phyloP scores from a whole-genome alignment of 2,329 filamentous ascomycete genomes.

The Boeremia lycopersici region DNA sequence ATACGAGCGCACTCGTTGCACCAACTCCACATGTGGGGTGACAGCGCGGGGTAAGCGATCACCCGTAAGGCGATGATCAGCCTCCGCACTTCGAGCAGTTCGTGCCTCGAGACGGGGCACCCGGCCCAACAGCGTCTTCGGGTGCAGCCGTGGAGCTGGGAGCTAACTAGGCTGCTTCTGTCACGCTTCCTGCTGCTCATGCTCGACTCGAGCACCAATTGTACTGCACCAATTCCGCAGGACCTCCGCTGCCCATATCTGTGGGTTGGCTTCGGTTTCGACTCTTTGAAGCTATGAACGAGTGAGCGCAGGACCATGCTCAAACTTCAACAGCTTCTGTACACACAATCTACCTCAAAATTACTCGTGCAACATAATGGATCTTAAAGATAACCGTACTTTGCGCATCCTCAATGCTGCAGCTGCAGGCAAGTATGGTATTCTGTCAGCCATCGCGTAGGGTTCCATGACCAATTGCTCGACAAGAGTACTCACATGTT shows the following conservation, averaged over 20 bases:
- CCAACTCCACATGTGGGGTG: neutral
- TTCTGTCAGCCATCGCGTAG: slow-evolving; percentile 56
- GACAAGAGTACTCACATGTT: neutral
- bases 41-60: slow-evolving; percentile 8
- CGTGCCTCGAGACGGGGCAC: slow-evolving; percentile 32
- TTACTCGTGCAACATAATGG: slow-evolving; percentile 14
- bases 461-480: neutral
- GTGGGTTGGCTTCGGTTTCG: slow-evolving; percentile 9
- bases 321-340: neutral
- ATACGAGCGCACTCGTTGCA: neutral
- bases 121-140: neutral
- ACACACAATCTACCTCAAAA: neutral
- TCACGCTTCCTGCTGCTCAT: too few relatives aligned
- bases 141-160: neutral
- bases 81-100: neutral
- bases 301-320: neutral
- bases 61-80: neutral
- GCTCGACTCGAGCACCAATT: slow-evolving; percentile 19
- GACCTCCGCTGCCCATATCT: slow-evolving; percentile 6
- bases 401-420: slow-evolving; percentile 62
- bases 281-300: slow-evolving; percentile 1
- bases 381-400: slow-evolving; percentile 34
- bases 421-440: slow-evolving; percentile 61
- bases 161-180: neutral
- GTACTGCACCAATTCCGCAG: slow-evolving; percentile 1